Evolutionary conservation across 176 grass and related monocot genomes (phyloP).

Genomic region (Canna indica): DNA sequence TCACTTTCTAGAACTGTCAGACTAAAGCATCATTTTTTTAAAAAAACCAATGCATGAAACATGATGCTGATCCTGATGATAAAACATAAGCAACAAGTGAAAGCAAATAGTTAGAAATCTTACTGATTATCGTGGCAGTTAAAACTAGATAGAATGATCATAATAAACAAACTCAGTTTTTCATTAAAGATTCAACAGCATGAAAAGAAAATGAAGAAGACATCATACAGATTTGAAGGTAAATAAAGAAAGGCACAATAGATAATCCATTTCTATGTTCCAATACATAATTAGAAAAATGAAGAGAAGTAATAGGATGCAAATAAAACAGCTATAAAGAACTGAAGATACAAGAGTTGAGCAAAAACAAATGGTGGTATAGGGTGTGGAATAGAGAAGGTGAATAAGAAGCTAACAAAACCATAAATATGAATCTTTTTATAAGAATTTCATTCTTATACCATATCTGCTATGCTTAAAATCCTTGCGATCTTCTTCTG

Average conservation of each 20-base stretch:
- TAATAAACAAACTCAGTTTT: not conserved
- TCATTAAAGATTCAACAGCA: not conserved
- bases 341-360: too few relatives aligned
- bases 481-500: constrained; percentile 89
- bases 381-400: too few relatives aligned
- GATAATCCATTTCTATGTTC: not conserved
- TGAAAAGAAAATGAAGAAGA: not conserved
- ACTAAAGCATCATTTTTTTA: not conserved
- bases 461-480: constrained; percentile 90
- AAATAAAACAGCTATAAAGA: too few relatives aligned
- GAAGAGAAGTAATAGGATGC: too few relatives aligned
- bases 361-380: too few relatives aligned
- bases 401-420: not conserved
- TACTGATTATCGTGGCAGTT: not conserved
- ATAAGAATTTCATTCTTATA: constrained; percentile 25
- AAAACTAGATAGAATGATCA: not conserved
- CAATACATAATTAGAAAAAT: too few relatives aligned
- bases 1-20: not conserved
- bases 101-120: not conserved
- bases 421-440: constrained; percentile 19
- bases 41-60: constrained; percentile 17
- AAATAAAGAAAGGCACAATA: not conserved
- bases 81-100: too few relatives aligned
- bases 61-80: not conserved
- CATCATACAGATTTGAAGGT: not conserved